phyloP scores from a whole-genome alignment of 352 stramenopile species.

The Elongisporangium prolatum region DNA sequence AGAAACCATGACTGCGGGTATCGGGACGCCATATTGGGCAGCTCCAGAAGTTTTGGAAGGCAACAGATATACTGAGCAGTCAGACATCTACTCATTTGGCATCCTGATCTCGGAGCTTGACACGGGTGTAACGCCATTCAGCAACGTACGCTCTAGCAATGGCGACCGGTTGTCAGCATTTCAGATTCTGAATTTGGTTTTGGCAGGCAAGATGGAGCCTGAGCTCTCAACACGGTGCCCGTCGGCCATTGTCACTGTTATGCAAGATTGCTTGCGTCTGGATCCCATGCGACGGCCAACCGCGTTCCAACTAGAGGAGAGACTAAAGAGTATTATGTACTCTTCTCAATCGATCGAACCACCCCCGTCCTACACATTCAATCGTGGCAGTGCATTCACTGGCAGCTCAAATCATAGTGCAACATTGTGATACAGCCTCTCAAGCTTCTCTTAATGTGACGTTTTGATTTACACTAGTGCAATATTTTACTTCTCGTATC shows the following conservation, averaged over 20 bases:
- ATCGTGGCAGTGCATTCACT: no score
- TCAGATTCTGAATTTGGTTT: slow-evolving; percentile 35
- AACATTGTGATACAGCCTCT: no score
- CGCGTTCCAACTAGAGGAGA: slow-evolving; percentile 14
- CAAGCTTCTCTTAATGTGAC: no score
- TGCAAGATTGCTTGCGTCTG: slow-evolving; percentile 19
- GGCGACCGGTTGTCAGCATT: slow-evolving; percentile 32
- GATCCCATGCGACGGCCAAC: slow-evolving; percentile 25
- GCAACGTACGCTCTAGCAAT: slow-evolving; percentile 16
- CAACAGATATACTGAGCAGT: slow-evolving; percentile 14
- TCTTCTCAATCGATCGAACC: not conserved
- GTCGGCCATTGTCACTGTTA: slow-evolving; percentile 16
- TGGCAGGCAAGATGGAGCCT: slow-evolving; percentile 21
- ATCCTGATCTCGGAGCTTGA: slow-evolving; percentile 35
- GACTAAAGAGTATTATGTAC: slow-evolving; percentile 10
- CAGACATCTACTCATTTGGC: slow-evolving; percentile 34
- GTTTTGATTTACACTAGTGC: no score
- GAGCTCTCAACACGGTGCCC: slow-evolving; percentile 28
- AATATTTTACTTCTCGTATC: no score
- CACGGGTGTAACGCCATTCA: slow-evolving; percentile 15
- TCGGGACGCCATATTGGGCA: slow-evolving; percentile 37
- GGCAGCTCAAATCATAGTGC: no score
- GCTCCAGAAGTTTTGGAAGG: slow-evolving; percentile 29
- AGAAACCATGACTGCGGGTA: slow-evolving; percentile 27
- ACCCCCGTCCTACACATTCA: not conserved